phyloP scores from a whole-genome alignment of 345 rosid species.

The Citrus glauca region DNA sequence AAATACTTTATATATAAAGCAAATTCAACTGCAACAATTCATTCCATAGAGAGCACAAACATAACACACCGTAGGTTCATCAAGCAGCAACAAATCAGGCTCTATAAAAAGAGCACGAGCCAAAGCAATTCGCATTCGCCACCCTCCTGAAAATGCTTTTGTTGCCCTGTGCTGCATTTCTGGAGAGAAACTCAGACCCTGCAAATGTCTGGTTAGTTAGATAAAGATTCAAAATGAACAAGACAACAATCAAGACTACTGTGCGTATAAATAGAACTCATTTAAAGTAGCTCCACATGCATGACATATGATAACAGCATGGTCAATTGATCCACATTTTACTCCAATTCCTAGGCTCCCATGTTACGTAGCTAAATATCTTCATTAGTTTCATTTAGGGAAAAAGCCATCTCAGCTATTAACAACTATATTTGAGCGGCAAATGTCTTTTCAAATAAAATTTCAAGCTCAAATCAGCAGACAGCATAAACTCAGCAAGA shows the following conservation, averaged over 20 bases:
- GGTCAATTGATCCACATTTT: background rate
- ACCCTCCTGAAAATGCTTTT: slow-evolving; percentile 93
- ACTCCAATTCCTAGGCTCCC: background rate
- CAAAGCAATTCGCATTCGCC: slow-evolving; percentile 99
- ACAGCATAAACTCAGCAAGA: background rate
- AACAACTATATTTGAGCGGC: background rate
- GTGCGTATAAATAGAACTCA: background rate
- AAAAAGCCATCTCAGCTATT: background rate
- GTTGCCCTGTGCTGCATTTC: slow-evolving; percentile 89
- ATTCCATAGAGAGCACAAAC: background rate
- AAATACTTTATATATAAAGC: slow-evolving; percentile 7
- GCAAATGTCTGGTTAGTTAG: slow-evolving; percentile 24
- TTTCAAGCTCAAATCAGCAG: slow-evolving; percentile 6
- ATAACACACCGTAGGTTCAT: slow-evolving; percentile 86
- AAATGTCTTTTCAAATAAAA: background rate
- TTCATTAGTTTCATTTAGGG: background rate
- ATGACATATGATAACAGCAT: background rate
- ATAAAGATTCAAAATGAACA: background rate
- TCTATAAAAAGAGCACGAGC: slow-evolving; percentile 94
- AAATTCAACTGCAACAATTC: background rate
- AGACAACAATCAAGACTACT: background rate
- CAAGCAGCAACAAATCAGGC: slow-evolving; percentile 94
- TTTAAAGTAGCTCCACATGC: slow-evolving; percentile 2
- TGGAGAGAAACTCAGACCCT: slow-evolving; percentile 96
- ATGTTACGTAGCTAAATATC: background rate